Conservation (phyloP, 2,329 filamentous ascomycete species). For the Ustulina deusta region DNA sequence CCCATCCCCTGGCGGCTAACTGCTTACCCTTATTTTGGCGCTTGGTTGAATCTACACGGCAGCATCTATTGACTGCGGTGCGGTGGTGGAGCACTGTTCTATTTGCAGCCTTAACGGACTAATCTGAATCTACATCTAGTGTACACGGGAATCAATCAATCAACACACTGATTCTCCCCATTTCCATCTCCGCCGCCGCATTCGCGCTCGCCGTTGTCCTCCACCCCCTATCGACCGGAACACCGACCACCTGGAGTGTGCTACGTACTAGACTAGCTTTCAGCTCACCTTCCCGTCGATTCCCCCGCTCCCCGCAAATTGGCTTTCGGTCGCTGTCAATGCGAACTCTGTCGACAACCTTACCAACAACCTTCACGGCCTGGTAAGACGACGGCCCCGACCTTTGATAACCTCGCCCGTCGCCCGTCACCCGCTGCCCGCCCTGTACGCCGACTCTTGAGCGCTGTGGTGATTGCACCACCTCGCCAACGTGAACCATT, state of each 20-base stretch:
- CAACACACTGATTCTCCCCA: slow-evolving; percentile 21
- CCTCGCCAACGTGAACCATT: slow-evolving; percentile 29
- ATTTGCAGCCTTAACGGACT: slow-evolving; percentile 31
- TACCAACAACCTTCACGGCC: slow-evolving; percentile 18
- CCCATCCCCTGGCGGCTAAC: slow-evolving; percentile 27
- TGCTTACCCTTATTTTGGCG: slow-evolving; percentile 22
- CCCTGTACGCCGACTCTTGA: slow-evolving; percentile 26
- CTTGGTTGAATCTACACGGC: slow-evolving; percentile 10
- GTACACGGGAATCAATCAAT: slow-evolving; percentile 27
- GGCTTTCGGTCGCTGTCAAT: slow-evolving; percentile 2
- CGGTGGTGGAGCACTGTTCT: slow-evolving; percentile 27
- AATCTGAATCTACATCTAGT: slow-evolving; percentile 23
- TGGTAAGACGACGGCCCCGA: slow-evolving; percentile 2
- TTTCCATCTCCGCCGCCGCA: slow-evolving; percentile 29
- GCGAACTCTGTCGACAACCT: slow-evolving; percentile 22
- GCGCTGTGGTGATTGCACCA: slow-evolving; percentile 39
- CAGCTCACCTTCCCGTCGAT: slow-evolving; percentile 4
- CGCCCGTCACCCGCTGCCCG: neutral
- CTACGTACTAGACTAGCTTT: slow-evolving; percentile 6
- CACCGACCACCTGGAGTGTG: neutral
- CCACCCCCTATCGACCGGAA: slow-evolving; percentile 12
- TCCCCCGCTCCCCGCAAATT: slow-evolving; percentile 21
- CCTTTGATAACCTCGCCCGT: slow-evolving; percentile 11
- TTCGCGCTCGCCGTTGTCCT: slow-evolving; percentile 8
- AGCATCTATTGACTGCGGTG: neutral